Conservation (phyloP, 768 basidiomycete genomes). For the Hygrocybe punicea region DNA sequence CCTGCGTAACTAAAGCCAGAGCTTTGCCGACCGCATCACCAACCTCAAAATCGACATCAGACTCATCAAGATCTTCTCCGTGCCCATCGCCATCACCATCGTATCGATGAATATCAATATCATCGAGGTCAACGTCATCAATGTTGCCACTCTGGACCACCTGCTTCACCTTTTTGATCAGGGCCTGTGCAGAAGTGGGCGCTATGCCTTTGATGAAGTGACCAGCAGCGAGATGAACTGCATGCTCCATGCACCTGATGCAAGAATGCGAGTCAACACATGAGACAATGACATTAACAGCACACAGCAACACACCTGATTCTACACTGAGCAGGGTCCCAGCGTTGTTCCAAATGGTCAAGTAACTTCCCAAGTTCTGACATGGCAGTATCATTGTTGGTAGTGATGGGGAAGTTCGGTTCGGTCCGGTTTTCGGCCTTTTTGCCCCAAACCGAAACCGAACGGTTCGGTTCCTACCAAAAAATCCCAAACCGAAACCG, state of each 20-base stretch:
- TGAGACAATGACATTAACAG: not conserved
- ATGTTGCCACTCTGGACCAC: not conserved
- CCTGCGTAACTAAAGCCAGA: not conserved
- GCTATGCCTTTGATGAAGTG: slow-evolving; percentile 26
- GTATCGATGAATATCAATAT: not conserved
- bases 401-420: too few relatives aligned
- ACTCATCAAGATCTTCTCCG: not conserved
- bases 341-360: slow-evolving; percentile 13
- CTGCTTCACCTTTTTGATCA: not conserved
- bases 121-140: not conserved
- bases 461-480: too few relatives aligned
- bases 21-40: not conserved
- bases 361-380: slow-evolving; percentile 17
- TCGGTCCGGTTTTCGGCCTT: too few relatives aligned
- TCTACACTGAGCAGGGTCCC: slow-evolving; percentile 20
- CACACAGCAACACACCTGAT: slow-evolving; percentile 15
- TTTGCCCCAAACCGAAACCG: too few relatives aligned
- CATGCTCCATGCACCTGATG: slow-evolving; percentile 35
- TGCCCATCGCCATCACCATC: not conserved
- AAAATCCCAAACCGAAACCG: too few relatives aligned
- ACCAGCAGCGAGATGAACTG: slow-evolving; percentile 26
- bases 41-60: not conserved
- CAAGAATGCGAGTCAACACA: not conserved
- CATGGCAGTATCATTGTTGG: slow-evolving; percentile 27
- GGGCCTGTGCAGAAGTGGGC: slow-evolving; percentile 7